These are phyloP conservation scores for Boletus pseudopeckii DNA, from an alignment of 768 basidiomycete species.

Conservation along the genomic window DNA sequence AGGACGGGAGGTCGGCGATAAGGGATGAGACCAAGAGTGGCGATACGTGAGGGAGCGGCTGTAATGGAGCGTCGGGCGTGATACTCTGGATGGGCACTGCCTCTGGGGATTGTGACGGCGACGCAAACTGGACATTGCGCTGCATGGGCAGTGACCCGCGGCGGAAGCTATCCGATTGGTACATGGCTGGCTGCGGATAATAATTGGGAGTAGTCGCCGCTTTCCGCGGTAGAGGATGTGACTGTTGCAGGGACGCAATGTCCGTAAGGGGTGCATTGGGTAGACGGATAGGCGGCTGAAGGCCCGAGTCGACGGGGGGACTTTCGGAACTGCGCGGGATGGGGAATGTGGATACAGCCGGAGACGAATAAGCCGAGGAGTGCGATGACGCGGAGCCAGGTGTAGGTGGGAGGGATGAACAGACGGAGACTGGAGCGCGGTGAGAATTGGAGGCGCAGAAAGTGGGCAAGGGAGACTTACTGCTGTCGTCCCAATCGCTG, in stretches of 20 bases:
- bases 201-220: conserved; percentile 32
- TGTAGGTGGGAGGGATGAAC: conserved; percentile 34
- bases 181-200: conserved; percentile 29
- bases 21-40: conserved; percentile 26
- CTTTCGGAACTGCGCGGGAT: conserved; percentile 56
- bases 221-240: conserved; percentile 33
- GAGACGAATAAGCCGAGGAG: conserved; percentile 67
- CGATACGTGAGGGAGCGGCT: conserved; percentile 23
- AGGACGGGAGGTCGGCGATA: conserved; percentile 19
- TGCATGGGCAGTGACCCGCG: conserved; percentile 32
- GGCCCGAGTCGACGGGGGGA: conserved; percentile 46
- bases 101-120: conserved; percentile 25
- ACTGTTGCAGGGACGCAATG: conserved; percentile 51
- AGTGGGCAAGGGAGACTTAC: conserved; percentile 39
- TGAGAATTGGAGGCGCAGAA: neutral
- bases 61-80: conserved; percentile 22
- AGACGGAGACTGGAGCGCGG: conserved; percentile 21
- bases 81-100: conserved; percentile 24
- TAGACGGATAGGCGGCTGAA: conserved; percentile 52
- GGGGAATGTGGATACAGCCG: conserved; percentile 55
- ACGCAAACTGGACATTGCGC: conserved; percentile 28
- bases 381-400: conserved; percentile 51
- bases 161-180: conserved; percentile 29
- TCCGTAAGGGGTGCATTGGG: conserved; percentile 72
- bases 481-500: conserved; percentile 82